These are phyloP conservation scores for Gremmenia infestans DNA, from an alignment of 2,329 filamentous ascomycete species.

Conservation along the genomic window DNA sequence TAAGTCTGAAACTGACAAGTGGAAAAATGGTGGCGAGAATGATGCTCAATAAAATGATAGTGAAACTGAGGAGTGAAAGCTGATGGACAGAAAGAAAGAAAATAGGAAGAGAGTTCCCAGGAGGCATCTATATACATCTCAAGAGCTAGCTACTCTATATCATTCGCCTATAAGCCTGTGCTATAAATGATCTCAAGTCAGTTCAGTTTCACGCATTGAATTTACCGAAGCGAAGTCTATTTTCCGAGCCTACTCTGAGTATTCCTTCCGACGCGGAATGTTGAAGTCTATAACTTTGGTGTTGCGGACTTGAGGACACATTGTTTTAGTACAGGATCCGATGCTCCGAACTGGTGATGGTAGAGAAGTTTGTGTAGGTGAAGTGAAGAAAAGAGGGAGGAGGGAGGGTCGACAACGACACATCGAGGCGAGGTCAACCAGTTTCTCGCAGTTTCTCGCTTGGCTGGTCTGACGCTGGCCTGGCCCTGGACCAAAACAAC, in stretches of 20 bases:
- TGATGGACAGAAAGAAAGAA: not conserved
- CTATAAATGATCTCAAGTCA: not conserved
- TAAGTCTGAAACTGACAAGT: not conserved
- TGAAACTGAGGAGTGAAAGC: not conserved
- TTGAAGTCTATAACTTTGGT: too few relatives aligned
- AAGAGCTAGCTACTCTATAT: not conserved
- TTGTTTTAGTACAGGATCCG: too few relatives aligned
- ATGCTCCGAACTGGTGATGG: too few relatives aligned
- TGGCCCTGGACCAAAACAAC: not conserved
- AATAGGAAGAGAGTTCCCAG: not conserved
- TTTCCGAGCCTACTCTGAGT: not conserved
- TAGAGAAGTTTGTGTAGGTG: too few relatives aligned
- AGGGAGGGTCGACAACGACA: not conserved
- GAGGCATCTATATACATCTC: not conserved
- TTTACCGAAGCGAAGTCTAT: not conserved
- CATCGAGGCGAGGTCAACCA: too few relatives aligned
- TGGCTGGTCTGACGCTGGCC: not conserved
- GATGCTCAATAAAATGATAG: not conserved
- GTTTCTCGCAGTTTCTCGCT: not conserved
- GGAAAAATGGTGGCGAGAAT: not conserved
- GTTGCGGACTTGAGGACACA: too few relatives aligned
- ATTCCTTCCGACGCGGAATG: not conserved
- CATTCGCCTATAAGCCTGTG: not conserved
- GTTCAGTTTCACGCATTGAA: not conserved
- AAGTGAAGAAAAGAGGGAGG: too few relatives aligned